A percentile compares a stretch with the other conserved stretches of the same genome.
Evolutionary conservation across 805 yeast genomes (phyloP).

Genomic region (Saccharomycopsis sp.): DNA sequence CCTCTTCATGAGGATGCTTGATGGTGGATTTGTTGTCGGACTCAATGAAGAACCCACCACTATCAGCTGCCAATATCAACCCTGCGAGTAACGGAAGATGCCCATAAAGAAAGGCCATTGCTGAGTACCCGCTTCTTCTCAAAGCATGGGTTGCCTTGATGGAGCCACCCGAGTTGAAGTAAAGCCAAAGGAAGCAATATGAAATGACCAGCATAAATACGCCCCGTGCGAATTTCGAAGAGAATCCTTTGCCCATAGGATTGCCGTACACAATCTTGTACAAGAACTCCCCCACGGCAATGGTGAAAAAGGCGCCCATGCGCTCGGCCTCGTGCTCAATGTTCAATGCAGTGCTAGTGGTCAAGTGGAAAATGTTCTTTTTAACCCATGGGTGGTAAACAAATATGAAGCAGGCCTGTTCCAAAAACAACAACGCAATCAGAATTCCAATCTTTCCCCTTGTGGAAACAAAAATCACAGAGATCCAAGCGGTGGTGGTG

Average conservation of each 20-base stretch:
- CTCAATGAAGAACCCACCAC: slow-evolving; percentile 41
- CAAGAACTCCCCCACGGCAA: slow-evolving; percentile 58
- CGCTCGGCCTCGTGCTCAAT: slow-evolving; percentile 63
- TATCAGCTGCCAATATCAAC: slow-evolving; percentile 48
- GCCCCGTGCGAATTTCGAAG: slow-evolving; percentile 38
- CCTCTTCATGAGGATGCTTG: slow-evolving; percentile 11
- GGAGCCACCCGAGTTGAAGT: slow-evolving; percentile 44
- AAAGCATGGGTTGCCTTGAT: slow-evolving; percentile 44
- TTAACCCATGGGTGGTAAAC: slow-evolving; percentile 42
- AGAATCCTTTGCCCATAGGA: slow-evolving; percentile 41
- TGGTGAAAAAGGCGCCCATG: slow-evolving; percentile 46
- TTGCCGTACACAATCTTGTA: slow-evolving; percentile 42
- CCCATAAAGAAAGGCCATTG: slow-evolving; percentile 36
- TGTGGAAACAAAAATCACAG: slow-evolving; percentile 40
- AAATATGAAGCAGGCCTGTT: slow-evolving; percentile 31
- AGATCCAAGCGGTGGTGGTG: slow-evolving; percentile 39
- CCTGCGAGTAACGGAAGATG: slow-evolving; percentile 47
- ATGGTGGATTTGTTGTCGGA: slow-evolving; percentile 25
- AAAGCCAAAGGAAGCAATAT: slow-evolving; percentile 43
- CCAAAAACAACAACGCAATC: slow-evolving; percentile 33
- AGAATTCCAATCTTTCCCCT: slow-evolving; percentile 40
- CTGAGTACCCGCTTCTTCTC: slow-evolving; percentile 38
- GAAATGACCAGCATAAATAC: slow-evolving; percentile 40
- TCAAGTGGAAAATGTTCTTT: slow-evolving; percentile 30
- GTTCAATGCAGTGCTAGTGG: slow-evolving; percentile 49